A percentile compares a stretch with the other conserved stretches of the same genome.
These are phyloP conservation scores for Kuraishia hungarica DNA, from an alignment of 805 yeast species.

Conservation along the genomic window DNA sequence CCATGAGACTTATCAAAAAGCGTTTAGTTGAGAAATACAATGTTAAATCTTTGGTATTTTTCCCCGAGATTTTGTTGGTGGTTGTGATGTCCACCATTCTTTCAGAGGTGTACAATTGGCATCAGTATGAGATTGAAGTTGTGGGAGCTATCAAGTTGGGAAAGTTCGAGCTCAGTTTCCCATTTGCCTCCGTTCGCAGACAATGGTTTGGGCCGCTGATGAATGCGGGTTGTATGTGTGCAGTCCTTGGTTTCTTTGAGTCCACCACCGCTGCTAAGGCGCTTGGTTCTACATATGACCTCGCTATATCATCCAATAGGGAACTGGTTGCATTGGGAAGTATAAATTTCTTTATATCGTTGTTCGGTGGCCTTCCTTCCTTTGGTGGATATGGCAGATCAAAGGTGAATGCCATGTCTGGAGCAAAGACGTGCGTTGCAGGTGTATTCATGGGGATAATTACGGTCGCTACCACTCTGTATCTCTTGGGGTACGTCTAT, in stretches of 20 bases:
- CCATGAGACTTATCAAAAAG: conserved; percentile 32
- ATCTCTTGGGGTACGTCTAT: conserved; percentile 53
- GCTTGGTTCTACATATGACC: conserved; percentile 63
- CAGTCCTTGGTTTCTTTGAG: conserved; percentile 86
- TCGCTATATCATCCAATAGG: conserved; percentile 75
- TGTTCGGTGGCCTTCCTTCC: conserved; percentile 68
- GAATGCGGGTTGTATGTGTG: conserved; percentile 67
- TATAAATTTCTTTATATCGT: conserved; percentile 55
- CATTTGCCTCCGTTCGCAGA: conserved; percentile 39
- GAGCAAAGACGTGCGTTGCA: conserved; percentile 80
- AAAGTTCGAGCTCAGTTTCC: conserved; percentile 43
- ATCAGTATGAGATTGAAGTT: conserved; percentile 47
- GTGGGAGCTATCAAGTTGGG: conserved; percentile 60
- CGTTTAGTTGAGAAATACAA: conserved; percentile 22
- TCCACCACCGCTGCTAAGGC: conserved; percentile 90
- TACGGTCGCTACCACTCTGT: conserved; percentile 57
- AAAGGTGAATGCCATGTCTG: conserved; percentile 78
- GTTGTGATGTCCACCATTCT: conserved; percentile 53
- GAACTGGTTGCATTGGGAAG: conserved; percentile 87
- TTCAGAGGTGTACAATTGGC: conserved; percentile 39
- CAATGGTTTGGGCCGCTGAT: conserved; percentile 46
- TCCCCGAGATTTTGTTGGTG: conserved; percentile 83
- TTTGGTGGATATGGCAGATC: conserved; percentile 97
- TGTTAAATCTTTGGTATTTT: conserved; percentile 41
- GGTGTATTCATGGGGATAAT: conserved; percentile 76